Evolutionary conservation across 257 asterid species (phyloP).

Genomic region (Forsythia viridissima): DNA sequence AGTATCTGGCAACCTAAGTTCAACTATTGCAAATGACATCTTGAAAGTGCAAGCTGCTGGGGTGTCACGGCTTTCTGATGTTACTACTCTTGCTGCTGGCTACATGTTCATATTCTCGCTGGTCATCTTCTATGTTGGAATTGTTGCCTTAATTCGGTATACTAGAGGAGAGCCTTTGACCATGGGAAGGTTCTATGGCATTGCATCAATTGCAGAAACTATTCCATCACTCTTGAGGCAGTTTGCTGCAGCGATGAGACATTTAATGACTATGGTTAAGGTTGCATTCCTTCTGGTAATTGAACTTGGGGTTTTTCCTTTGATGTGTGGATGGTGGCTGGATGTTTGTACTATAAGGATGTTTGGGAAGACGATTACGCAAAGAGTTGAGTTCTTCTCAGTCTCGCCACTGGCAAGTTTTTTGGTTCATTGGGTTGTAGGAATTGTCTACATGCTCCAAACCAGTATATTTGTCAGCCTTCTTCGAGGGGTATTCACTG

Average conservation of each 20-base stretch:
- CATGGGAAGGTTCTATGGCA: constrained; percentile 94
- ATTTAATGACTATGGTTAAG: constrained; percentile 96
- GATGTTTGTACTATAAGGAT: constrained; percentile 94
- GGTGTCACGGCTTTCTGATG: constrained; percentile 85
- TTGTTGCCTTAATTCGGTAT: constrained; percentile 79
- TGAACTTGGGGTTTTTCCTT: constrained; percentile 98
- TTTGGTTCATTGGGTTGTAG: constrained; percentile 97
- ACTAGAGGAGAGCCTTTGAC: constrained; percentile 94
- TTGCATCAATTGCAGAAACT: constrained; percentile 90
- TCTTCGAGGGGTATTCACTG: constrained; percentile 84
- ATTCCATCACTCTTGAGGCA: constrained; percentile 91
- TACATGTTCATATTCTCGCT: constrained; percentile 81
- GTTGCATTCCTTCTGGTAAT: constrained; percentile 97
- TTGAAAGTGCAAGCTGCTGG: constrained; percentile 64
- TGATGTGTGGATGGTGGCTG: constrained; percentile 99
- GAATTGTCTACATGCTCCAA: constrained; percentile 96
- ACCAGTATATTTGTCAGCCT: constrained; percentile 99
- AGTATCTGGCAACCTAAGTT: constrained; percentile 54
- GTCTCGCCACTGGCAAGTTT: constrained; percentile 96
- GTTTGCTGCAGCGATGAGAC: constrained; percentile 93
- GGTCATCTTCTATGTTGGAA: constrained; percentile 77
- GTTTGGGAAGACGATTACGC: constrained; percentile 93
- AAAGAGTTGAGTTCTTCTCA: constrained; percentile 94
- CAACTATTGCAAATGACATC: constrained; percentile 62
- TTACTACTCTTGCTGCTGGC: constrained; percentile 97